Conservation (phyloP, 2,329 filamentous ascomycete species). For the Fusarium sp. region DNA sequence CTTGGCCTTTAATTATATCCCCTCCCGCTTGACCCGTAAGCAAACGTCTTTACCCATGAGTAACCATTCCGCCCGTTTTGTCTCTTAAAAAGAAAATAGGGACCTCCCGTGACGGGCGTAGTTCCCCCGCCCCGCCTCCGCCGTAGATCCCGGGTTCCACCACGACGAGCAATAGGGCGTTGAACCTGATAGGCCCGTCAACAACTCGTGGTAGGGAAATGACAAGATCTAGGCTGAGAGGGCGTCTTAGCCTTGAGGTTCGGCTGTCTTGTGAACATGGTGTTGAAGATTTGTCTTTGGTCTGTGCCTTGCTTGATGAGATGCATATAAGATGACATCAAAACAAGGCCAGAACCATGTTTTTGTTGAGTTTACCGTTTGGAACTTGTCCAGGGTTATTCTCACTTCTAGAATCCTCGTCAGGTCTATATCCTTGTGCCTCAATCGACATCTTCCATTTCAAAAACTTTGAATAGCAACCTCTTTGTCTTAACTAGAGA, state of each 20-base stretch:
- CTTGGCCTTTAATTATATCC: constrained; percentile 6
- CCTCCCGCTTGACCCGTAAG: constrained; percentile 23
- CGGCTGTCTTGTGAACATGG: not conserved
- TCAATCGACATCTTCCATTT: not conserved
- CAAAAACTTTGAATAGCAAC: constrained; percentile 10
- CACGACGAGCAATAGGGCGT: constrained; percentile 44
- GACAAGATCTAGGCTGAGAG: constrained; percentile 38
- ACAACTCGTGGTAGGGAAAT: constrained; percentile 35
- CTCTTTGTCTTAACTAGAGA: constrained; percentile 5
- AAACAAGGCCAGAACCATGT: constrained; percentile 9
- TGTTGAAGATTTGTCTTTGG: constrained; percentile 2
- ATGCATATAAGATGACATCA: constrained; percentile 24
- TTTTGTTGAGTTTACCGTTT: not conserved
- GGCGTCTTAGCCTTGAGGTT: constrained; percentile 25
- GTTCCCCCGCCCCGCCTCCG: constrained; percentile 29
- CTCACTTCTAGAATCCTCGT: not conserved
- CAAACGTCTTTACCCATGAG: constrained; percentile 34
- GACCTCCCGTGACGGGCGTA: constrained; percentile 35
- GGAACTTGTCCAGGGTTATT: too few species aligned
- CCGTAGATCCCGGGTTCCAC: constrained; percentile 41
- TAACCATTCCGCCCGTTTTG: constrained; percentile 28
- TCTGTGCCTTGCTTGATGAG: constrained; percentile 15
- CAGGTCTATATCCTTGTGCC: not conserved
- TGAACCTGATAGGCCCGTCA: constrained; percentile 38
- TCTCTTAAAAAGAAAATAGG: not conserved